phyloP scores from a whole-genome alignment of 2,329 filamentous ascomycete genomes.

The Arthrobotrys megalospora region DNA sequence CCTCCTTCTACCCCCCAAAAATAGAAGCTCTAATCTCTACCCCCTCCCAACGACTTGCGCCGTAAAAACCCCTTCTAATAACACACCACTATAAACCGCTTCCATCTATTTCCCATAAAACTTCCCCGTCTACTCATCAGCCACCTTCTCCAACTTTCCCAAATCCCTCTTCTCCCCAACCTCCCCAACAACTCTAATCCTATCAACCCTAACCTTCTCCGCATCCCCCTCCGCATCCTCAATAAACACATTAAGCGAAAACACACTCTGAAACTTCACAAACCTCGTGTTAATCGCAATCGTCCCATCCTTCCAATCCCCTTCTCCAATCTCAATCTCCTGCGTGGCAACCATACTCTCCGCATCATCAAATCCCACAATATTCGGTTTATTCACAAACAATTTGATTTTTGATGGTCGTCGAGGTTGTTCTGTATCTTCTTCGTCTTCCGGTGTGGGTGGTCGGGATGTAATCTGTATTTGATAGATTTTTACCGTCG shows the following conservation, averaged over 20 bases:
- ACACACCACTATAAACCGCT: no score
- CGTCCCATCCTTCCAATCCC: slow-evolving; percentile 85
- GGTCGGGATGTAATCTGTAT: slow-evolving; percentile 87
- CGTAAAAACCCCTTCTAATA: neutral
- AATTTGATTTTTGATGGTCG: slow-evolving; percentile 86
- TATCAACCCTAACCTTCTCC: slow-evolving; percentile 87
- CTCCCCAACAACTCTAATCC: slow-evolving; percentile 79
- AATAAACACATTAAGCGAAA: slow-evolving; percentile 87
- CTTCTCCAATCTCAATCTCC: slow-evolving; percentile 78
- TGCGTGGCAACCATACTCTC: slow-evolving; percentile 88
- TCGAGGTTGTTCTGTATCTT: slow-evolving; percentile 76
- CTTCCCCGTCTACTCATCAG: slow-evolving; percentile 72
- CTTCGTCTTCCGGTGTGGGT: slow-evolving; percentile 66
- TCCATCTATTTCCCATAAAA: neutral
- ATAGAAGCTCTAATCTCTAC: no score
- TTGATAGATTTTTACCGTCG: slow-evolving; percentile 89
- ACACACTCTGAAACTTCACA: slow-evolving; percentile 97
- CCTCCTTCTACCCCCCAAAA: no score
- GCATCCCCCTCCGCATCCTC: slow-evolving; percentile 83
- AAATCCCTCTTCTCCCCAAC: slow-evolving; percentile 90
- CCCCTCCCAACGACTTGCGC: no score
- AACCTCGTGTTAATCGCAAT: slow-evolving; percentile 83
- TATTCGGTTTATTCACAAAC: slow-evolving; percentile 89
- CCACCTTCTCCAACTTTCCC: slow-evolving; percentile 96
- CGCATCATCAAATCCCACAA: slow-evolving; percentile 94